These are phyloP conservation scores for Leccinum pallidistipes DNA, from an alignment of 1,284 basidiomycete species.

Conservation along the genomic window DNA sequence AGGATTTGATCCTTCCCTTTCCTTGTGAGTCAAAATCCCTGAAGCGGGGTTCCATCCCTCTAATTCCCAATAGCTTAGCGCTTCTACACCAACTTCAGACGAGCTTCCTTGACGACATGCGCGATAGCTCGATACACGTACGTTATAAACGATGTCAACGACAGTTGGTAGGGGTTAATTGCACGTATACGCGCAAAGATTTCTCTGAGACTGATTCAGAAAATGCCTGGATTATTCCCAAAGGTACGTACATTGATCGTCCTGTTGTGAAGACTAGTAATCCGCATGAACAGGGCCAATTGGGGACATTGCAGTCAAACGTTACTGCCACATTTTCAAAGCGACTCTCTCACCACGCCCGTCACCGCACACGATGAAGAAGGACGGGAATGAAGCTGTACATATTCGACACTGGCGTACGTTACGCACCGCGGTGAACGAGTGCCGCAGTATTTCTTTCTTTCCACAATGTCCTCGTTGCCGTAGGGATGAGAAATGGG, in stretches of 20 bases:
- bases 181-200: not conserved
- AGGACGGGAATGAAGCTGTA: constrained; percentile 18
- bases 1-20: not conserved
- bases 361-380: not conserved
- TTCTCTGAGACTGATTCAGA: not conserved
- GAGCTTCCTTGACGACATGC: not conserved
- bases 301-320: not conserved
- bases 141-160: not conserved
- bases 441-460: not conserved
- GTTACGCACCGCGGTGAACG: not conserved
- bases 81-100: not conserved
- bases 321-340: not conserved
- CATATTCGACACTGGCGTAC: not conserved
- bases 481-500: not conserved
- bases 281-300: too few relatives aligned
- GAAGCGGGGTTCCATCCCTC: not conserved
- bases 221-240: not conserved
- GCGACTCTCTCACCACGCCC: not conserved
- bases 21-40: not conserved
- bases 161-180: not conserved
- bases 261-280: not conserved
- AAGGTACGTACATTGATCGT: not conserved
- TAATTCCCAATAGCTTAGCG: not conserved
- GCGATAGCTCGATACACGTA: constrained; percentile 6
- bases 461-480: not conserved